Base-by-base conservation (phyloP, 495 filamentous ascomycete species). In the Pyrenula aspistea region DNA sequence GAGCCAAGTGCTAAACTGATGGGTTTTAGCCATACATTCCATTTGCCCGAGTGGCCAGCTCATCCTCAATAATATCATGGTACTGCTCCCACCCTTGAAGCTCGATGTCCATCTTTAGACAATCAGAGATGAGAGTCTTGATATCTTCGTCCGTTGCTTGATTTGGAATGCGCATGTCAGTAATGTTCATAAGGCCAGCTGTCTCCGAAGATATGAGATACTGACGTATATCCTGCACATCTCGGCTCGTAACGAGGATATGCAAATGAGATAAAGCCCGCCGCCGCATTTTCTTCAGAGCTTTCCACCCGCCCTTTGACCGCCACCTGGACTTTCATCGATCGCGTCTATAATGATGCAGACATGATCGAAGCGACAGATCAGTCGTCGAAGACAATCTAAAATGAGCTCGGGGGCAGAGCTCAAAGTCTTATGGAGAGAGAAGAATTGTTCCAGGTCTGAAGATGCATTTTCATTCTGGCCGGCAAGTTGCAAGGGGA, bases 171-270 rank as follows among this genome's bases (percentile, higher is more conserved):
- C 47, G 24, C 0, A 65, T 54, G 42, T 65, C 49, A 50, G 66
- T 53, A 0, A n/a, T n/a, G n/a, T n/a, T n/a, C n/a, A n/a, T n/a
- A n/a, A n/a, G n/a, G n/a, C n/a, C n/a, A n/a, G n/a, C n/a, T n/a
- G 55, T 55, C 1, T 20, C 1, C 2, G 60, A 54, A 55, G 60
- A 56, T 21, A 63, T 22, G 2, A 74, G 52, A 8, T 64, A 62
- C 55, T 64, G 53, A 15, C 62, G 62, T 24, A 74, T 72, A 57
- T 73, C 68, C 1, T 55, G 25, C 60, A 70, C 64, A 49, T 70
- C 55, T 2, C 69, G 68, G 62, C 72, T 72, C 1, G 71, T 71
- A 21, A 72, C 57, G 24, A 75, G 57, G n/a, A 73, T 59, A 55
- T 73, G 70, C 2, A 71, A 47, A 22, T 62, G 21, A 54, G 61